Base-by-base conservation (phyloP, 169 alveolate genomes). In the Cryptosporidium viatorum region DNA sequence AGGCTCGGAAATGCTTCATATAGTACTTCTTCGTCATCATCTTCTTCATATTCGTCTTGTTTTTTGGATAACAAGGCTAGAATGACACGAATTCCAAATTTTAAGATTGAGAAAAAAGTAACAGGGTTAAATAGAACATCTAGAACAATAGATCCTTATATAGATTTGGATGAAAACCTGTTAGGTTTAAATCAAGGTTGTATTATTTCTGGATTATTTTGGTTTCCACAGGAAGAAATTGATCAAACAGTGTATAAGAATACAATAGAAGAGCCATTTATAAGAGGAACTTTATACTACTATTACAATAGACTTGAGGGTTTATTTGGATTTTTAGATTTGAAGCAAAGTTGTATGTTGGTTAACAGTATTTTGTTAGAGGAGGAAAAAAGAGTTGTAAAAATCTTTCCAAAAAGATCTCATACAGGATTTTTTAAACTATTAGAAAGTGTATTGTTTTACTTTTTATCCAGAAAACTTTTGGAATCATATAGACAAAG, bases 231-330 rank as follows among this genome's bases (percentile, higher is more conserved):
- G 43, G 75, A 65, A 45, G 75, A 65, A 9, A 80, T 26, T 3
- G 89, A 80, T 41, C 59, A 41, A 9, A 65, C 60, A 43, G 65
- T 80, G 9, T 80, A 80, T 39, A 65, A 41, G 45, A 80, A 31
- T 29, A 65, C 89, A 12, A 16, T 80, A 43, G 89, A 80, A 45
- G 75, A 80, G 16, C 89, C 89, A 23, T 43, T 80, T 58, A 3
- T 80, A 50, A 80, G 70, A 16, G 70, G 68, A 12, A 80, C 74
- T 41, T 14, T 59, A 7, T 80, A 37, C 21, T 80, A 80, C 26
- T 80, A 80, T 62, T 43, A 29, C 9, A 65, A 50, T 21, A 80
- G 75, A 37, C 45, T 80, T 9, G 89, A 80, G 5, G 62, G 51
- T 0, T 31, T 80, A 12, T 80, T 65, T 62, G 68, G 70, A 12